Evolutionary conservation across 495 filamentous ascomycete genomes (phyloP).

Genomic region (Penicillium bovifimosum): DNA sequence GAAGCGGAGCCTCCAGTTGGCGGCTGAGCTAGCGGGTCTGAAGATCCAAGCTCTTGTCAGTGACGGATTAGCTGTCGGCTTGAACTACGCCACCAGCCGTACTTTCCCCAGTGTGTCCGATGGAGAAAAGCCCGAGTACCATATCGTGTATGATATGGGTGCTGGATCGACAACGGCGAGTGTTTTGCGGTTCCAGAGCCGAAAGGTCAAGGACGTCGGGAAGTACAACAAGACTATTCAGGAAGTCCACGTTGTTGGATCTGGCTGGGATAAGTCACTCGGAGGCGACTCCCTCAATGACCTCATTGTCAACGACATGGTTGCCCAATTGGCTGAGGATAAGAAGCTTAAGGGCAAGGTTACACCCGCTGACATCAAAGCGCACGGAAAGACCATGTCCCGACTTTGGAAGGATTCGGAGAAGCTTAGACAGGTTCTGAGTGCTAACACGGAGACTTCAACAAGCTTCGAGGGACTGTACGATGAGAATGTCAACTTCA

Average conservation of each 20-base stretch:
- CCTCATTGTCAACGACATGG: slow-evolving; percentile 81
- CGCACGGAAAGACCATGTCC: slow-evolving; percentile 77
- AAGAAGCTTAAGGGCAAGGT: slow-evolving; percentile 66
- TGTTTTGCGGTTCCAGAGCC: slow-evolving; percentile 81
- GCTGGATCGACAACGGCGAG: slow-evolving; percentile 97
- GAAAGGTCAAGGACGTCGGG: slow-evolving; percentile 84
- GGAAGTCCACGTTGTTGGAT: slow-evolving; percentile 80
- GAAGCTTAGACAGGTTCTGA: slow-evolving; percentile 80
- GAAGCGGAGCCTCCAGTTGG: slow-evolving; percentile 71
- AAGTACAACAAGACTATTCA: slow-evolving; percentile 95
- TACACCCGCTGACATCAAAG: slow-evolving; percentile 52
- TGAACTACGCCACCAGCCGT: slow-evolving; percentile 90
- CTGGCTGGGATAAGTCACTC: slow-evolving; percentile 82
- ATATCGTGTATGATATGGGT: slow-evolving; percentile 96
- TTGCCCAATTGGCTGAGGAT: slow-evolving; percentile 67
- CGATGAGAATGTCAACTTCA: slow-evolving; percentile 82
- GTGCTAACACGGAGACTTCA: slow-evolving; percentile 79
- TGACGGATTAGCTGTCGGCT: slow-evolving; percentile 85
- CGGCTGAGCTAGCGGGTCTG: slow-evolving; percentile 81
- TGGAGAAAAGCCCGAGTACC: slow-evolving; percentile 82
- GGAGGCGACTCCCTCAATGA: slow-evolving; percentile 88
- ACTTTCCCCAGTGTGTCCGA: slow-evolving; percentile 80
- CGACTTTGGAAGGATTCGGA: slow-evolving; percentile 91
- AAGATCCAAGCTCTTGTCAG: slow-evolving; percentile 79
- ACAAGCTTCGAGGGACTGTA: slow-evolving; percentile 82